Evolutionary conservation across 2,329 filamentous ascomycete genomes (phyloP).

Genomic region (Aureobasidium lini): DNA sequence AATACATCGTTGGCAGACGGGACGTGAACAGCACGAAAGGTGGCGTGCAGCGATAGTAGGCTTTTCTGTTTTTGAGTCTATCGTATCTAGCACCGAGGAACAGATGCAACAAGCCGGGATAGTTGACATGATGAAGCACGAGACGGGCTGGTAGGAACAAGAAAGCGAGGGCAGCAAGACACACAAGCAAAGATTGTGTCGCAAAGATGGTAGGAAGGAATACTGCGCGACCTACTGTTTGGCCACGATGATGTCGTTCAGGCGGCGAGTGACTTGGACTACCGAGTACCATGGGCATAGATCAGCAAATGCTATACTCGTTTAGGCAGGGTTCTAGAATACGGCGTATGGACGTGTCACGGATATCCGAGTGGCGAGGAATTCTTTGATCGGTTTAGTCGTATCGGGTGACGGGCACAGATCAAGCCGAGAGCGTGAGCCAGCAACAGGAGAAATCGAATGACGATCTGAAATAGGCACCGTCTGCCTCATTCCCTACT

Average conservation of each 20-base stretch:
- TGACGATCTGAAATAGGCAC: not conserved
- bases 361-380: not conserved
- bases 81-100: constrained; percentile 51
- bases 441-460: constrained; percentile 10
- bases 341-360: not conserved
- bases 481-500: constrained; percentile 2
- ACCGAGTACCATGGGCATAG: not conserved
- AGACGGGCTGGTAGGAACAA: not conserved
- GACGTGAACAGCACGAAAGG: constrained; percentile 61
- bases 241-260: not conserved
- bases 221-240: not conserved
- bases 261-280: not conserved
- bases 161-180: not conserved
- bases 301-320: not conserved
- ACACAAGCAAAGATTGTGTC: not conserved
- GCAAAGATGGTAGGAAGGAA: not conserved
- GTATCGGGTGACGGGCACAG: not conserved
- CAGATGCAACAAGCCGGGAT: constrained; percentile 61
- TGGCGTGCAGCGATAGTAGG: constrained; percentile 51
- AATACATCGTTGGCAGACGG: constrained; percentile 66
- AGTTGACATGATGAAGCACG: constrained; percentile 18
- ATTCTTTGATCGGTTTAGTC: not conserved
- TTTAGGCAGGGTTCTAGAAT: constrained; percentile 3
- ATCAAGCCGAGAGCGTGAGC: not conserved
- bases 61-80: constrained; percentile 53